Percentiles rank a stretch among this genome's conserved stretches.
Conservation (phyloP, 306 rosid species). For the Quercus wislizeni region DNA sequence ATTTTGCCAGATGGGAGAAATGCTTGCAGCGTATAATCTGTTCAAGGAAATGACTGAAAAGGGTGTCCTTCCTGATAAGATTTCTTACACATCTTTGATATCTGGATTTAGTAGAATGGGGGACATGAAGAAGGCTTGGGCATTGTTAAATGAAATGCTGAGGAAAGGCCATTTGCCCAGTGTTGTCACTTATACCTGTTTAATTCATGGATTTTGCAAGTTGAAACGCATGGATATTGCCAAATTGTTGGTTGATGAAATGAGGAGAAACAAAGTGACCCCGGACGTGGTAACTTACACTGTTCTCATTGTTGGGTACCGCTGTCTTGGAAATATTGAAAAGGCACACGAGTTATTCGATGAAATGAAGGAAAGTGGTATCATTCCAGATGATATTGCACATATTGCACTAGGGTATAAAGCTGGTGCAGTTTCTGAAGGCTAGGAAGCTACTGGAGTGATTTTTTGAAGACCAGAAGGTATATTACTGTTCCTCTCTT, state of each 20-base stretch:
- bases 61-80: constrained; percentile 44
- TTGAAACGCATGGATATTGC: constrained; percentile 46
- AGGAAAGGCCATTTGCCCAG: constrained; percentile 39
- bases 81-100: constrained; percentile 52
- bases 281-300: constrained; percentile 58
- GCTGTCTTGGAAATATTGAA: constrained; percentile 27
- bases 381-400: constrained; percentile 43
- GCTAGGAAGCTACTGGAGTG: constrained; percentile 23
- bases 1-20: constrained; percentile 27
- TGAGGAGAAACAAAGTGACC: constrained; percentile 34
- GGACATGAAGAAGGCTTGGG: constrained; percentile 42
- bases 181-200: constrained; percentile 53
- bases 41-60: constrained; percentile 40
- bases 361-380: constrained; percentile 40
- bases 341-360: constrained; percentile 32
- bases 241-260: constrained; percentile 37
- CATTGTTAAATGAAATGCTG: constrained; percentile 46
- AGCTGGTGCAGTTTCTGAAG: constrained; percentile 14
- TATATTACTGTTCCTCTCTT: constrained; percentile 18
- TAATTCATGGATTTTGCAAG: constrained; percentile 57
- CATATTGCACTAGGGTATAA: constrained; percentile 18
- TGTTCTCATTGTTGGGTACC: constrained; percentile 41
- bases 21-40: constrained; percentile 33
- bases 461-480: constrained; percentile 29
- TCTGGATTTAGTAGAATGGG: constrained; percentile 44